phyloP scores from a whole-genome alignment of 1,139 yeast species.

The Blastobotrys aristatus region DNA sequence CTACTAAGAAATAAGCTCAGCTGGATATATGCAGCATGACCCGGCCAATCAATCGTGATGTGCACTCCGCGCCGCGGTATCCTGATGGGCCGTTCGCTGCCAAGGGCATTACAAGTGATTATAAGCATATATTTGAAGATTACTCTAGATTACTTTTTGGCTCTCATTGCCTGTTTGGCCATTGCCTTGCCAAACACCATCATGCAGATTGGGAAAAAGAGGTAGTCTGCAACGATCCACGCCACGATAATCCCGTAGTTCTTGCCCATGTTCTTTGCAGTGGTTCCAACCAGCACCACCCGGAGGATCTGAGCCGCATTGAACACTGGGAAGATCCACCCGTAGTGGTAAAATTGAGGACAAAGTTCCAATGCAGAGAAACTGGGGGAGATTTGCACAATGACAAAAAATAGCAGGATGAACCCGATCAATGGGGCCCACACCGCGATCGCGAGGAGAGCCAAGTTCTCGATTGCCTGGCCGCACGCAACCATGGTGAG shows the following conservation, averaged over 20 bases:
- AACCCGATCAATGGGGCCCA: constrained; percentile 52
- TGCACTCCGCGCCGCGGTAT: neutral
- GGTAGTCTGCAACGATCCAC: constrained; percentile 52
- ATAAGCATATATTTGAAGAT: too few relatives aligned
- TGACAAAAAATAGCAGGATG: constrained; percentile 61
- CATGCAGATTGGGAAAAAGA: constrained; percentile 43
- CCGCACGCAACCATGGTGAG: constrained; percentile 58
- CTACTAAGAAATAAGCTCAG: too few relatives aligned
- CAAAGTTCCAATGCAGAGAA: constrained; percentile 54
- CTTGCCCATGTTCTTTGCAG: constrained; percentile 53
- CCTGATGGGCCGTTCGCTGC: neutral
- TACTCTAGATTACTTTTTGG: constrained; percentile 1
- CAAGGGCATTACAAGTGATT: too few relatives aligned
- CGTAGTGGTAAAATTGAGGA: constrained; percentile 53
- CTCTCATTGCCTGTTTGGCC: constrained; percentile 2
- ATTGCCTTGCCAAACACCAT: constrained; percentile 20
- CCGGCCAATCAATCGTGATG: too few relatives aligned
- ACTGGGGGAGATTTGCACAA: constrained; percentile 55
- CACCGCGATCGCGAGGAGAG: constrained; percentile 41
- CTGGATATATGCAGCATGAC: too few relatives aligned
- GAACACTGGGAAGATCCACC: constrained; percentile 62
- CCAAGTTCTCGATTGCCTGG: constrained; percentile 57
- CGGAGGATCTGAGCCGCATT: constrained; percentile 52
- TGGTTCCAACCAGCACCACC: constrained; percentile 54
- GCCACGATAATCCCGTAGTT: constrained; percentile 52